A percentile compares a stretch with the other conserved stretches of the same genome.
phyloP scores from a whole-genome alignment of 2,329 filamentous ascomycete genomes.

The Talaromyces atroroseus region DNA sequence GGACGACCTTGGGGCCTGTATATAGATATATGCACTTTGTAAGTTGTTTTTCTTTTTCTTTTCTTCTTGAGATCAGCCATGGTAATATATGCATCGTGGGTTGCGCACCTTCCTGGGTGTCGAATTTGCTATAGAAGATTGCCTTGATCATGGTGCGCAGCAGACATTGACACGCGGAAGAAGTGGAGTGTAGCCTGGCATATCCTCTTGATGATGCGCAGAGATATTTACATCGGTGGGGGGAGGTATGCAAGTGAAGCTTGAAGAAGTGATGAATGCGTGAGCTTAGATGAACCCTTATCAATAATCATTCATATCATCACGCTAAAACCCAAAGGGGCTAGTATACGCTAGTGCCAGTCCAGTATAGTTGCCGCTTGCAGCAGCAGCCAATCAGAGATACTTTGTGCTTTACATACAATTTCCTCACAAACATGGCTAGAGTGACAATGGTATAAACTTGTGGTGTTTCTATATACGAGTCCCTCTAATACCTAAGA shows the following conservation, averaged over 20 bases:
- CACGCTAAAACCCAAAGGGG: too few species aligned
- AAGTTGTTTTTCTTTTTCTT: background rate
- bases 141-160: constrained; percentile 52
- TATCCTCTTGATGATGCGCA: background rate
- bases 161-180: background rate
- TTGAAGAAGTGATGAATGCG: background rate
- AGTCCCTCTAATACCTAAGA: too few species aligned
- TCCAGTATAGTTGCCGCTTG: too few species aligned
- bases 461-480: too few species aligned
- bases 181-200: background rate
- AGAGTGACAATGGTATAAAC: too few species aligned
- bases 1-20: constrained; percentile 57
- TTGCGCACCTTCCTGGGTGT: constrained; percentile 52
- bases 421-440: too few species aligned
- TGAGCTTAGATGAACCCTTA: too few species aligned
- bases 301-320: too few species aligned
- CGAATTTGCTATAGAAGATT: constrained; percentile 63
- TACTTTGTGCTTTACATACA: too few species aligned
- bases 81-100: background rate
- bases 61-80: background rate
- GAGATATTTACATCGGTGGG: background rate
- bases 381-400: too few species aligned
- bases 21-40: too few species aligned
- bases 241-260: background rate
- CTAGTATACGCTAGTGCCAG: too few species aligned